Evolutionary conservation across 495 filamentous ascomycete genomes (phyloP), one percentile per base, ranked within the genome.

Genomic region (Astrocystis sublimbata): DNA sequence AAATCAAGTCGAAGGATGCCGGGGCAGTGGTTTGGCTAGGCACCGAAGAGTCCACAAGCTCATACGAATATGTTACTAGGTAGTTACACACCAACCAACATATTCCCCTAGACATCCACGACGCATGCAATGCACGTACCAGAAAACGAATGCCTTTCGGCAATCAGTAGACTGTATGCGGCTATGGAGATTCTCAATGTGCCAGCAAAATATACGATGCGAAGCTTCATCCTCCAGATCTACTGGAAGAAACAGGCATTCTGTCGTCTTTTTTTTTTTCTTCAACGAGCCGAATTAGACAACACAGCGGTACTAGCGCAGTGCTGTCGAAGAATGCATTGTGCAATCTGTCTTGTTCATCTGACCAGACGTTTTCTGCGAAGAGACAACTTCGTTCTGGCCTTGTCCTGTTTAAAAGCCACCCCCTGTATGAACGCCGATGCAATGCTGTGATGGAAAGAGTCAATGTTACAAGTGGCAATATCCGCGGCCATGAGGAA

Each of bases 301-400:
- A 79, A 76, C 77, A 77, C 72, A 72, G 61, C 83, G 42, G 83
- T 85, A 86, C 85, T 85, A 83, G 87, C 85, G 85, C 83, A 79
- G 80, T 76, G 67, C 73, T 73, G 71, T 73, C 72, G 71, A 65
- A 68, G 62, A 68, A 43, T 71, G 63, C 66, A 69, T 58, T 50
- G 56, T 62, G 71, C 69, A 71, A 70, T 76, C 72, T 72, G 70
- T 70, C 60, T 64, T 60, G 40, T 40, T 63, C 38, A 30, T 42
- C 47, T 40, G 64, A 51, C 56, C 60, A 57, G 43, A 53, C 52
- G n/a, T 65, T 68, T 71, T 69, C 60, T 45, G 57, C 42, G 51
- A 60, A 70, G 61, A 61, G 59, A 49, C 21, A 50, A 49, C n/a
- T 58, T 63, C 63, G 53, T 46, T 64, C 42, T 61, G 49, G 43